A percentile compares a stretch with the other conserved stretches of the same genome.
Evolutionary conservation across 441 rosid species (phyloP).

Genomic region (Populus hybrid): DNA sequence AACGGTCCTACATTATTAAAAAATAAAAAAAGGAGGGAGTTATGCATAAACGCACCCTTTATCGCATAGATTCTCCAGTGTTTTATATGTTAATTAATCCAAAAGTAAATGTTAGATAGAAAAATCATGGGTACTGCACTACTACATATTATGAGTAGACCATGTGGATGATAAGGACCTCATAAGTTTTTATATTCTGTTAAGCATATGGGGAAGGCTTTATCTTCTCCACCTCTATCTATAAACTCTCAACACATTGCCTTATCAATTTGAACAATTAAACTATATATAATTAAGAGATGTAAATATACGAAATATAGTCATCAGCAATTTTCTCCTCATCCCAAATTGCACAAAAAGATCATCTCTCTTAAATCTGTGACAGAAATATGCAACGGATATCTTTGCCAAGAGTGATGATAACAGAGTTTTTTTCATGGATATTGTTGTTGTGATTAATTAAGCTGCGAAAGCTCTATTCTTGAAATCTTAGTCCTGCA

Average conservation of each 20-base stretch:
- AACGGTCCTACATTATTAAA: not conserved
- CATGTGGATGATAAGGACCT: constrained; percentile 35
- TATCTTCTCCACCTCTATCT: constrained; percentile 2
- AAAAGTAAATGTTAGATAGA: constrained; percentile 26
- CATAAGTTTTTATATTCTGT: constrained; percentile 15
- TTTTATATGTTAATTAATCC: constrained; percentile 22
- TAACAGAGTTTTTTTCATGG: no score
- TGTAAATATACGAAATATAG: no score
- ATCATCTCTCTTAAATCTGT: no score
- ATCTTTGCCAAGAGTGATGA: no score
- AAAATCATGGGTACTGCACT: constrained; percentile 24
- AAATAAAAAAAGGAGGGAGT: not conserved
- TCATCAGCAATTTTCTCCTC: no score
- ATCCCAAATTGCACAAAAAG: no score
- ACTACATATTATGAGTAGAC: constrained; percentile 23
- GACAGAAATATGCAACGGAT: no score
- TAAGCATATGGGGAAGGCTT: constrained; percentile 16
- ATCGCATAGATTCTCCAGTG: constrained; percentile 32
- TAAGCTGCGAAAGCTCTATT: not conserved
- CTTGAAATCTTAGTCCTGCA: no score
- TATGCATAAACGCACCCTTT: constrained; percentile 21
- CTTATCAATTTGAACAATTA: no score
- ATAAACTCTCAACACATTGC: no score
- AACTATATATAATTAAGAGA: not conserved
- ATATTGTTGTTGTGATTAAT: no score